These are phyloP conservation scores for Cucurbita ficifolia DNA, from an alignment of 306 rosid genomes.

Conservation along the genomic window DNA sequence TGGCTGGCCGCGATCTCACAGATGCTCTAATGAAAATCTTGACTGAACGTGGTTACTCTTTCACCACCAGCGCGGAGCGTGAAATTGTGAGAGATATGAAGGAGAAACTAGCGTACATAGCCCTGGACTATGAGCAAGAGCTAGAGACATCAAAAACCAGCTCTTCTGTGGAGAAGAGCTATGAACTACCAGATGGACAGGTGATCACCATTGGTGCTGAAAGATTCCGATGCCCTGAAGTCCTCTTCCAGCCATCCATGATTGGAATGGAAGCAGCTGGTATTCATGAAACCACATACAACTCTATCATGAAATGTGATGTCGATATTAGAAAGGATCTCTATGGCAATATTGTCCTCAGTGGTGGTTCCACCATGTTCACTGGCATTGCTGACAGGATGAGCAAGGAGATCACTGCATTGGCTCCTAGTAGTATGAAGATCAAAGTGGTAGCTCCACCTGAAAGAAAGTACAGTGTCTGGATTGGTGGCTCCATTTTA, in stretches of 20 bases:
- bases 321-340: constrained; percentile 96
- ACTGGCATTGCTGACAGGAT: constrained; percentile 96
- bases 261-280: constrained; percentile 94
- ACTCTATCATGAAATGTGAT: constrained; percentile 96
- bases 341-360: constrained; percentile 81
- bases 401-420: constrained; percentile 92
- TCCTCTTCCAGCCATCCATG: constrained; percentile 97
- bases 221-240: constrained; percentile 94
- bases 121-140: constrained; percentile 93
- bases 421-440: constrained; percentile 95
- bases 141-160: constrained; percentile 74
- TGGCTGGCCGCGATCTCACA: constrained; percentile 96
- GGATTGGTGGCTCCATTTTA: constrained; percentile 96
- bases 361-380: constrained; percentile 96
- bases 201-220: constrained; percentile 90
- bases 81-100: constrained; percentile 94
- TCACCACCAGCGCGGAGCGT: constrained; percentile 89
- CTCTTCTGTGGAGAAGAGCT: constrained; percentile 88
- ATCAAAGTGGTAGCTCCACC: constrained; percentile 96
- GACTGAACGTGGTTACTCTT: constrained; percentile 98
- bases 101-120: constrained; percentile 81
- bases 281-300: constrained; percentile 91
- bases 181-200: constrained; percentile 93
- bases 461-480: constrained; percentile 91
- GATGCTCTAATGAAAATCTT: constrained; percentile 87